A percentile compares a stretch with the other conserved stretches of the same genome.
Evolutionary conservation across 129 eudicot species (phyloP).

Genomic region (Helichrysum umbraculigerum): DNA sequence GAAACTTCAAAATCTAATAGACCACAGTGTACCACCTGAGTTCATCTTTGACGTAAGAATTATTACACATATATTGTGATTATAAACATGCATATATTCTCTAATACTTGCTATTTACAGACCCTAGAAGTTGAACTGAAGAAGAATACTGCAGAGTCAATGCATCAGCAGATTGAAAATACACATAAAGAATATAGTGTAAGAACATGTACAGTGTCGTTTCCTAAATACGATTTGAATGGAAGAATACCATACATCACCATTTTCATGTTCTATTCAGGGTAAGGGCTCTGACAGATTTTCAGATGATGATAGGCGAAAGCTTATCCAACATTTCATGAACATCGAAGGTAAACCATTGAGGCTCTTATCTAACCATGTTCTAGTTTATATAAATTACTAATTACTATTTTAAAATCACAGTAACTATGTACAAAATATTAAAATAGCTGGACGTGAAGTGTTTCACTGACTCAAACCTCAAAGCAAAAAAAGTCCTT

Average conservation of each 20-base stretch:
- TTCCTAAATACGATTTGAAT: background rate
- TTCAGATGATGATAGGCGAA: conserved; percentile 46
- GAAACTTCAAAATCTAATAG: conserved; percentile 69
- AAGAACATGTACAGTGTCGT: conserved; percentile 11
- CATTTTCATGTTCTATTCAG: conserved; percentile 18
- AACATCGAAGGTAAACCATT: conserved; percentile 64
- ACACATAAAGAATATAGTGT: conserved; percentile 56
- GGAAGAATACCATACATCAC: conserved; percentile 11
- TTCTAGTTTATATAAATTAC: background rate
- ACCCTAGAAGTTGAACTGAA: conserved; percentile 54
- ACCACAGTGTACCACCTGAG: conserved; percentile 76
- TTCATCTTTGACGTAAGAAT: conserved; percentile 64
- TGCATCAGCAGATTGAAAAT: conserved; percentile 45
- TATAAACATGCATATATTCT: background rate
- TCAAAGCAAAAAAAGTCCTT: background rate
- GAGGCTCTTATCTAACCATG: background rate
- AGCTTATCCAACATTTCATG: conserved; percentile 62
- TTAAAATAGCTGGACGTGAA: background rate
- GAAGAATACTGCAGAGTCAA: conserved; percentile 45
- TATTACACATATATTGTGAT: conserved; percentile 1
- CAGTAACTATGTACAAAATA: background rate
- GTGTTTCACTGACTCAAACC: background rate
- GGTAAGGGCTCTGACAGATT: conserved; percentile 28
- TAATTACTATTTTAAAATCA: background rate
- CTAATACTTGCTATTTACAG: conserved; percentile 44